Evolutionary conservation across 805 yeast species (phyloP), one percentile per base, ranked within the genome.

Genomic region (Metschnikowia gelsemii): DNA sequence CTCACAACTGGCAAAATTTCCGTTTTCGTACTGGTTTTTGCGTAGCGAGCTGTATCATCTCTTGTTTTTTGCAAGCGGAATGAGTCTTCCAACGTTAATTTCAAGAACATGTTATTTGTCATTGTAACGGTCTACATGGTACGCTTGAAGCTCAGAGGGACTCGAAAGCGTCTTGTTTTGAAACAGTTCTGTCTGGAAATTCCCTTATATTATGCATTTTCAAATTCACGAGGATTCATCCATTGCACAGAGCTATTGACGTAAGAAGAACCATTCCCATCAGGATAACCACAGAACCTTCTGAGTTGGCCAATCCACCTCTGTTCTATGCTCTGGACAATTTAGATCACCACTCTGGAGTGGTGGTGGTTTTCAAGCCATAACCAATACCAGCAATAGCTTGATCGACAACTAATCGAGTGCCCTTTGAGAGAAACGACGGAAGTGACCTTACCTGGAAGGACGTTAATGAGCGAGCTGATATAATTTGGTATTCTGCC

Each of bases 341-440:
- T 63, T 86, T 95, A 1, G 91, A 75, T 59, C 83, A 90, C 80
- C 86, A 86, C 48, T 82, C 82, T 11, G 95, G 95, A 42, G 83
- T 82, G 24, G 89, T 82, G n/a, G 89, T 79, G 12, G 90, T 82
- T 57, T 79, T 78, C 58, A 84, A 61, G 47, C 93, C 93, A 47
- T 80, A 83, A 54, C 91, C 95, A 34, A 84, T 51, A 51, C 95
- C 89, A 14, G 86, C 77, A 24, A 80, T 57, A 28, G 54, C 79
- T 68, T 95, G 76, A 18, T 87, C 91, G 47, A 82, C 64, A 38
- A 86, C 79, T 45, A 87, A 80, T 59, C 84, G 91, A 69, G 54
- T 57, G 54, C 34, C 65, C 64, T 55, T 59, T 53, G 57, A 59
- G 60, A 20, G 86, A 75, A 43, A 78, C 50, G 19, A 75, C 62